phyloP scores from a whole-genome alignment of 2,329 filamentous ascomycete species.

The Hymenoscyphus fraxineus region DNA sequence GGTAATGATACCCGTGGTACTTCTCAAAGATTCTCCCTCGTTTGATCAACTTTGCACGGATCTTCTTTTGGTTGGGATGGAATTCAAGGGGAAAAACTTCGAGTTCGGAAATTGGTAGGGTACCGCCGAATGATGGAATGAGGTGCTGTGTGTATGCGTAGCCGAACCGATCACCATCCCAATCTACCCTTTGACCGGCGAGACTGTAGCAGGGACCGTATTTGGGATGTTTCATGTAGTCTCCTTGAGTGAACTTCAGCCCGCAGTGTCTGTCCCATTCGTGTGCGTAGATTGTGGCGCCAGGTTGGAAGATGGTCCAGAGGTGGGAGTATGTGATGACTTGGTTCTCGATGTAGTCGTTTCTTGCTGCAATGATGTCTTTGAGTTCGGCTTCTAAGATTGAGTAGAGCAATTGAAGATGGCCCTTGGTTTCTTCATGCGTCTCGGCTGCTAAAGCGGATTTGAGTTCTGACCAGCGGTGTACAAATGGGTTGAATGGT shows the following conservation, averaged over 20 bases:
- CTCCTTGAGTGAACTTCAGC: slow-evolving; percentile 31
- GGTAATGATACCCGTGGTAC: slow-evolving; percentile 3
- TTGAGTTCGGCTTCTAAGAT: slow-evolving; percentile 50
- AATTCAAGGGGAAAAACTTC: slow-evolving; percentile 2
- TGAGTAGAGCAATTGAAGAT: slow-evolving; percentile 45
- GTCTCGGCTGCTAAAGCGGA: slow-evolving; percentile 40
- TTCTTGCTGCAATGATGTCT: slow-evolving; percentile 45
- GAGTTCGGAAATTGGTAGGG: slow-evolving; percentile 2
- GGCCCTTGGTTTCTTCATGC: slow-evolving; percentile 43
- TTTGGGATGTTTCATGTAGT: slow-evolving; percentile 26
- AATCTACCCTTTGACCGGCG: slow-evolving; percentile 39
- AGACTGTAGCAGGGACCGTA: slow-evolving; percentile 33
- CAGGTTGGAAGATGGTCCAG: slow-evolving; percentile 53
- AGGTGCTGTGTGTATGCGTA: not conserved
- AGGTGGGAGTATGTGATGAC: slow-evolving; percentile 51
- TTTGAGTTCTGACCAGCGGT: slow-evolving; percentile 55
- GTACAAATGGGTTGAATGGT: slow-evolving; percentile 61
- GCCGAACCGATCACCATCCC: slow-evolving; percentile 47
- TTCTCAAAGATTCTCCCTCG: not conserved
- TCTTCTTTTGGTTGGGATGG: slow-evolving; percentile 8
- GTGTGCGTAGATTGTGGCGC: slow-evolving; percentile 41
- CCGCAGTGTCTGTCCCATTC: slow-evolving; percentile 41
- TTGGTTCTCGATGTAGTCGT: slow-evolving; percentile 50
- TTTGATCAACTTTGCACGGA: not conserved
- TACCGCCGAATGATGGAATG: slow-evolving; percentile 4